These are phyloP conservation scores for bread wheat (Triticum aestivum) DNA, from an alignment of 176 grass and related monocot genomes.

Conservation along the genomic window DNA sequence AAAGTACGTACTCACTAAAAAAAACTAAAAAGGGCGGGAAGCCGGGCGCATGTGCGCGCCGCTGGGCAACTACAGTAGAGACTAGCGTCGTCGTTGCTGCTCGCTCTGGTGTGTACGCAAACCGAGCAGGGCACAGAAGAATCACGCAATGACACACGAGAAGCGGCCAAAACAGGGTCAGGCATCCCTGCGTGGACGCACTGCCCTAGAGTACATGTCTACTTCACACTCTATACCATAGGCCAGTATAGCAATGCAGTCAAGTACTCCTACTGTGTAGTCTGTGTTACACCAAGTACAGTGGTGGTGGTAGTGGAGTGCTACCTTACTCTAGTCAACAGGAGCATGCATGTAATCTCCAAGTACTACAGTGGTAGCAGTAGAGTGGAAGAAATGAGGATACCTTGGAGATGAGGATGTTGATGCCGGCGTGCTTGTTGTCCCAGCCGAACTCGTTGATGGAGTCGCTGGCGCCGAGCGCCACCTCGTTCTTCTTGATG, in stretches of 20 bases:
- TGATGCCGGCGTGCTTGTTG: conserved; percentile 97
- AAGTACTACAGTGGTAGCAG: too few relatives aligned
- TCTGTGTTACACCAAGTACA: neutral
- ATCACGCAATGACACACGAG: neutral
- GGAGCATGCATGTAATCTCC: neutral
- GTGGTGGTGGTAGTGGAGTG: too few relatives aligned
- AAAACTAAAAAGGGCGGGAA: neutral
- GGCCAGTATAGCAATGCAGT: neutral
- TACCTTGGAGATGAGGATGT: conserved; percentile 94
- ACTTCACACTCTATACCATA: neutral
- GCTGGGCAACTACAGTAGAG: too few relatives aligned
- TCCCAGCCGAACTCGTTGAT: conserved; percentile 97
- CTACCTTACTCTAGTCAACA: neutral
- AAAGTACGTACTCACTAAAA: too few relatives aligned
- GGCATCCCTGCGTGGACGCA: neutral
- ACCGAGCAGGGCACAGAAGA: neutral
- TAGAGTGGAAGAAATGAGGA: too few relatives aligned
- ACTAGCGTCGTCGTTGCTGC: neutral
- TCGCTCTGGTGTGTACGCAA: neutral
- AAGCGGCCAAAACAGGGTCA: neutral
- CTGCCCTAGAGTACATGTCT: neutral
- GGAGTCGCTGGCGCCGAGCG: conserved; percentile 57
- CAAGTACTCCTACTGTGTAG: too few relatives aligned
- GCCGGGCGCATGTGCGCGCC: neutral
- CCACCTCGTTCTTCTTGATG: conserved; percentile 83